Percentiles rank a stretch among this genome's conserved stretches.
Evolutionary conservation across 768 basidiomycete species (phyloP).

Genomic region (Nidula microcarpa): DNA sequence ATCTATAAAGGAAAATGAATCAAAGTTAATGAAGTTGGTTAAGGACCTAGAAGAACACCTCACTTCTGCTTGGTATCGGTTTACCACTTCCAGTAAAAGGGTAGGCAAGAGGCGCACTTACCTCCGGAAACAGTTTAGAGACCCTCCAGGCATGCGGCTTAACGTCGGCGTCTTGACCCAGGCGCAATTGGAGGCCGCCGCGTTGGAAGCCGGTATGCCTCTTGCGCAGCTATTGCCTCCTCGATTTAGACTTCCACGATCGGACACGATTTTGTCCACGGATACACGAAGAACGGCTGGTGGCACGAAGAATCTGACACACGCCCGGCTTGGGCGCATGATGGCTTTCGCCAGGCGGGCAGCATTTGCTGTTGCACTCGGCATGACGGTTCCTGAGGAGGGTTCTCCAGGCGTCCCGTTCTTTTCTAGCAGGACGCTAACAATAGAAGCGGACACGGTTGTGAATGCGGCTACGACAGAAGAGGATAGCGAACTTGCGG

Average conservation of each 20-base stretch:
- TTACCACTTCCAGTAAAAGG: background rate
- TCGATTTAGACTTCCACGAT: slow-evolving; percentile 18
- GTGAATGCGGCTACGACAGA: slow-evolving; percentile 3
- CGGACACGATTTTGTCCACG: background rate
- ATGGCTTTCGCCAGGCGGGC: slow-evolving; percentile 50
- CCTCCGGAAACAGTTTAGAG: slow-evolving; percentile 13
- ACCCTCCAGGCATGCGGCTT: slow-evolving; percentile 48
- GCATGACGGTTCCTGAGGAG: slow-evolving; percentile 10
- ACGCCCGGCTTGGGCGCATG: slow-evolving; percentile 59
- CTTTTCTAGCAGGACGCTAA: too few species aligned
- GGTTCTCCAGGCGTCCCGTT: background rate
- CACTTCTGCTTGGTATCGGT: background rate
- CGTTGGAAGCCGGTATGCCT: slow-evolving; percentile 66
- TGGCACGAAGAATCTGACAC: slow-evolving; percentile 34
- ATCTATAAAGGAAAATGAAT: too few species aligned
- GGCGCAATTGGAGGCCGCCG: slow-evolving; percentile 55
- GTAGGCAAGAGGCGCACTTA: background rate
- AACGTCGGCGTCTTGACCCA: slow-evolving; percentile 60
- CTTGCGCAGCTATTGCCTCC: slow-evolving; percentile 47
- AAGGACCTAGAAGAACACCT: background rate
- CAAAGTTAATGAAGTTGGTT: background rate
- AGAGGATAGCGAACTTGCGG: slow-evolving; percentile 2
- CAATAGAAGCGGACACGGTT: background rate
- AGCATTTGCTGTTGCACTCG: slow-evolving; percentile 34
- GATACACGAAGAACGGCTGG: slow-evolving; percentile 5